Base-by-base conservation (phyloP, 2,329 filamentous ascomycete genomes). In the Penicillium oxalicum region DNA sequence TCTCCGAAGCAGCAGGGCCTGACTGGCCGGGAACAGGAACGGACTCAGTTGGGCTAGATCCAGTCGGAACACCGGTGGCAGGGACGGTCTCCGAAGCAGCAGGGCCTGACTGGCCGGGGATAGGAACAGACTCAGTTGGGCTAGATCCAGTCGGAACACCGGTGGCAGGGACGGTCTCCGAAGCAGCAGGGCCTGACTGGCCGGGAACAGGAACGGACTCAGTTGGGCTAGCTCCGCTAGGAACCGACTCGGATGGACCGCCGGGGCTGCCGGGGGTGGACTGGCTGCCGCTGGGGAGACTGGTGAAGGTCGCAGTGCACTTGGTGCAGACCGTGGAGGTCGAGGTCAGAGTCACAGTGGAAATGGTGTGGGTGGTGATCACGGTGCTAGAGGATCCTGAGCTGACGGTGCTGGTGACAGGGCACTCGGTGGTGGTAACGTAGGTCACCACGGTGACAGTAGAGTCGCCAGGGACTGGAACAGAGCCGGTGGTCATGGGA, bases 321-420 rank as follows among this genome's bases (percentile, higher is more conserved):
- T 51, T 49, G 26, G 54, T 48, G 37, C 48, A 53, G 18, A 55
- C 44, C 9, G 47, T 52, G 7, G 52, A 53, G 7, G 46, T 51
- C 6, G 48, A 45, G 32, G 52, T 57, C 33, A 63, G 18, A 2
- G 57, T 60, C 29, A 61, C 60, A 24, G 70, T 79, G 70, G 79
- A 83, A 61, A 82, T 61, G 35, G 81, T 84, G 59, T 77, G 81
- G 50, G 74, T 77, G 41, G 80, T 62, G 25, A 77, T 68, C 43
- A 81, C 62, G 8, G 74, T 77, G 47, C 76, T 71, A 1, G 76
- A 75, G 40, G 74, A 70, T 33, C 77, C 62, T 2, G 71, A 73
- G 40, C 75, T 71, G 36, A 61, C 45, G 6, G 62, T 67, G 38
- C 51, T 50, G 13, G 65, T 68, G 2, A 68, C 61, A 8, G 66